Evolutionary conservation across 2,329 filamentous ascomycete species (phyloP).

Genomic region (Xylariaceae sp.): DNA sequence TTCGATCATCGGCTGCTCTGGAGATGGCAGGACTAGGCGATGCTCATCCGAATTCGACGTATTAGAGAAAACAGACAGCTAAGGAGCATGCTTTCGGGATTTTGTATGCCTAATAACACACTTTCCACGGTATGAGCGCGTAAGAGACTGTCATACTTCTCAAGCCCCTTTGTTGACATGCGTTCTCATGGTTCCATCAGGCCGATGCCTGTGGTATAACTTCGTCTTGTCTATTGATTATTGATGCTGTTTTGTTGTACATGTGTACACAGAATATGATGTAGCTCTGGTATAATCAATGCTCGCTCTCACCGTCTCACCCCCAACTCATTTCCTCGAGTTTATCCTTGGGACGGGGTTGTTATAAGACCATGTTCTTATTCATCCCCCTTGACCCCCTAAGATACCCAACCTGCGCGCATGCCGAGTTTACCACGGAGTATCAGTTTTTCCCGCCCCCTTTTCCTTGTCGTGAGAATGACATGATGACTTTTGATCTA

Average conservation of each 20-base stretch:
- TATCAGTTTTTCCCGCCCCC: not conserved
- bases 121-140: not conserved
- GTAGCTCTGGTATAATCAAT: constrained; percentile 5
- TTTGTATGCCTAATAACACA: not conserved
- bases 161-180: not conserved
- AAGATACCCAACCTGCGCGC: not conserved
- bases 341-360: constrained; percentile 9
- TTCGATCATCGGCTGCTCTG: constrained; percentile 11
- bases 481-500: not conserved
- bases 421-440: not conserved
- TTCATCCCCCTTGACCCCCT: not conserved
- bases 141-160: not conserved
- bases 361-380: constrained; percentile 6
- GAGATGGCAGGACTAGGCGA: not conserved
- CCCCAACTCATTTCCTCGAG: constrained; percentile 2
- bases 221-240: constrained; percentile 18
- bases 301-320: constrained; percentile 8
- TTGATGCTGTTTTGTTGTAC: constrained; percentile 19
- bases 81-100: constrained; percentile 1
- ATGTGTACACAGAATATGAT: constrained; percentile 16
- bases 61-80: constrained; percentile 7
- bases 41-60: not conserved
- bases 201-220: constrained; percentile 8
- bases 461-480: not conserved
- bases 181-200: not conserved